Percentiles rank a stretch among this genome's conserved stretches.
These are phyloP conservation scores for Urtica urens DNA, from an alignment of 306 rosid genomes.

Conservation along the genomic window DNA sequence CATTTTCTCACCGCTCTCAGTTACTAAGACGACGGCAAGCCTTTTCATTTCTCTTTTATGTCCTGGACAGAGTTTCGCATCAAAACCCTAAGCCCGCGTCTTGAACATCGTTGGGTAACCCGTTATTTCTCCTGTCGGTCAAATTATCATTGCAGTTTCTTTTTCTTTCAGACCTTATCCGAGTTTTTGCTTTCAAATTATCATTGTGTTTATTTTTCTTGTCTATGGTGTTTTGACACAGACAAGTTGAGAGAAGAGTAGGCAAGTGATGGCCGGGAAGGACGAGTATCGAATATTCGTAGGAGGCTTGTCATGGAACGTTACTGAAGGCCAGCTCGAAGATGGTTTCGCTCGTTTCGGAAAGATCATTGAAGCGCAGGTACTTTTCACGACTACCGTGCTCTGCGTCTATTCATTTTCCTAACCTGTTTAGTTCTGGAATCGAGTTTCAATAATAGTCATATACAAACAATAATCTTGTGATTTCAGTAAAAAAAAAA, in stretches of 20 bases:
- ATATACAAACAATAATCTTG: too few relatives aligned
- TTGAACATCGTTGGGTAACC: too few relatives aligned
- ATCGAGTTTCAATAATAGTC: too few relatives aligned
- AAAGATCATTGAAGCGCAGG: constrained; percentile 73
- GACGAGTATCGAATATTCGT: constrained; percentile 85
- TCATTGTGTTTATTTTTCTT: background rate
- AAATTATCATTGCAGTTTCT: too few relatives aligned
- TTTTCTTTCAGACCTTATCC: background rate
- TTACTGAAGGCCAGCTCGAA: constrained; percentile 84
- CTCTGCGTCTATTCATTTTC: background rate
- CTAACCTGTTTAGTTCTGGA: constrained; percentile 10
- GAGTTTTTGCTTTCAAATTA: too few relatives aligned
- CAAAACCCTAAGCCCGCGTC: background rate
- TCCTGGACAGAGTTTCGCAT: background rate
- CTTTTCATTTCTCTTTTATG: background rate
- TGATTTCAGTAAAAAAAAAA: too few relatives aligned
- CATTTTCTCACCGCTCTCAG: too few relatives aligned
- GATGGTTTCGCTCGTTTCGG: constrained; percentile 73
- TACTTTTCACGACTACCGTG: too few relatives aligned
- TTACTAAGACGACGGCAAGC: too few relatives aligned
- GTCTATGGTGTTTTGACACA: background rate
- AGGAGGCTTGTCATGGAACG: constrained; percentile 83
- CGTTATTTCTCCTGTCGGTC: too few relatives aligned
- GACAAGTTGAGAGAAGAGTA: constrained; percentile 1
- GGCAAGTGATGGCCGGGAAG: constrained; percentile 55